These are phyloP conservation scores for Hypoxylon sp. DNA, from an alignment of 2,329 filamentous ascomycete species.

Conservation along the genomic window DNA sequence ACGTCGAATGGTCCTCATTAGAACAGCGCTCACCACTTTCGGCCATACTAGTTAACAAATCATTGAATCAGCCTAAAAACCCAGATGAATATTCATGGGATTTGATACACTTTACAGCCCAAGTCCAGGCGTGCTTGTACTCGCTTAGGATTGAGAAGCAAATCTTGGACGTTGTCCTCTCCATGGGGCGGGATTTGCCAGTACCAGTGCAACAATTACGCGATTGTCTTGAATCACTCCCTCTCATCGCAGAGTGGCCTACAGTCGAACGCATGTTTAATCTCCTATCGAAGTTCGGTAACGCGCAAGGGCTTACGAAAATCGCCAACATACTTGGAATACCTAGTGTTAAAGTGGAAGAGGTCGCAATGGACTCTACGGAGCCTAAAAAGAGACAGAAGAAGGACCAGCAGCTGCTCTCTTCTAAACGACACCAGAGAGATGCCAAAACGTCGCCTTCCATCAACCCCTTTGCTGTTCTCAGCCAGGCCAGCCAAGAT, in stretches of 20 bases:
- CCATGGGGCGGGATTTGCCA: slow-evolving; percentile 32
- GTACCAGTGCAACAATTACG: slow-evolving; percentile 37
- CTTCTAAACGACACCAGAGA: slow-evolving; percentile 19
- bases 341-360: slow-evolving; percentile 13
- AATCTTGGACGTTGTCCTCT: slow-evolving; percentile 55
- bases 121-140: slow-evolving; percentile 71
- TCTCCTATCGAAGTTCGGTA: slow-evolving; percentile 31
- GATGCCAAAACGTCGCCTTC: slow-evolving; percentile 32
- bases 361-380: background rate
- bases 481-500: slow-evolving; percentile 38
- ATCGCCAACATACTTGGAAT: slow-evolving; percentile 43
- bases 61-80: slow-evolving; percentile 47
- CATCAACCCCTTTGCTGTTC: slow-evolving; percentile 45
- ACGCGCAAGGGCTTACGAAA: slow-evolving; percentile 26
- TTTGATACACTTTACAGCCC: slow-evolving; percentile 71
- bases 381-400: slow-evolving; percentile 33
- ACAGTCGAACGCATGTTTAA: slow-evolving; percentile 42
- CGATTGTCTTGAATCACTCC: slow-evolving; percentile 40
- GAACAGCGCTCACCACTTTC: slow-evolving; percentile 53
- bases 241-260: slow-evolving; percentile 48
- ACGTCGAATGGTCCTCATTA: slow-evolving; percentile 52
- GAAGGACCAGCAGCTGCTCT: slow-evolving; percentile 10
- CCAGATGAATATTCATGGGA: slow-evolving; percentile 64
- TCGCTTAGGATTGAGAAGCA: slow-evolving; percentile 70
- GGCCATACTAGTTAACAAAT: slow-evolving; percentile 49